A percentile compares a stretch with the other conserved stretches of the same genome.
Evolutionary conservation across 768 basidiomycete species (phyloP).

Genomic region (Pulveroboletus sp.): DNA sequence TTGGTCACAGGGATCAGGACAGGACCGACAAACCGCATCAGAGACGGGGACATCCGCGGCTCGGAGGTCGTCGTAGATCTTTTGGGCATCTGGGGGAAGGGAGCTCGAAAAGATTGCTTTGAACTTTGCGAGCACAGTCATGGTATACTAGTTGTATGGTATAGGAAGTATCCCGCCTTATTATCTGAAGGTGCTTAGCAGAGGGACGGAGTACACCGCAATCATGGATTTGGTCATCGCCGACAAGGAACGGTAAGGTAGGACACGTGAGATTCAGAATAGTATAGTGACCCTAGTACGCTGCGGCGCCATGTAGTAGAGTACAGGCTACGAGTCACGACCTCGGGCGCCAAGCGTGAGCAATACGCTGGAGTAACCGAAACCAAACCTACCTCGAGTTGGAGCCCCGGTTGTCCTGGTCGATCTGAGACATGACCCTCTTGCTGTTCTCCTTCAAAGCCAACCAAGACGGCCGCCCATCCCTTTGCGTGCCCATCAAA

Average conservation of each 20-base stretch:
- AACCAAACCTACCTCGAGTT: slow-evolving; percentile 4
- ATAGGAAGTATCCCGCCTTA: neutral
- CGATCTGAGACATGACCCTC: slow-evolving; percentile 17
- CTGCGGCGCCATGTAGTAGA: neutral
- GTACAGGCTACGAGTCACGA: neutral
- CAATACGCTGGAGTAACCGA: neutral
- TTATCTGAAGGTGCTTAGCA: neutral
- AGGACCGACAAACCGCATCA: slow-evolving; percentile 63
- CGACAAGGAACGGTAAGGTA: neutral
- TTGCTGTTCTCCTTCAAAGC: slow-evolving; percentile 28
- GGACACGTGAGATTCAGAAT: neutral
- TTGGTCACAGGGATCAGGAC: slow-evolving; percentile 73
- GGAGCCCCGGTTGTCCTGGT: slow-evolving; percentile 8
- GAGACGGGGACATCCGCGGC: slow-evolving; percentile 61
- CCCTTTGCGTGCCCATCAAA: slow-evolving; percentile 26
- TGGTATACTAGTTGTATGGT: neutral
- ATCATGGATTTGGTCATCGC: neutral
- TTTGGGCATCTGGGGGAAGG: slow-evolving; percentile 32
- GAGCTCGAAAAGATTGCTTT: slow-evolving; percentile 15
- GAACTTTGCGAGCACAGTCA: slow-evolving; percentile 25
- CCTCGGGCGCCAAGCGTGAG: slow-evolving; percentile 4
- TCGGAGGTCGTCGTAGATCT: slow-evolving; percentile 47
- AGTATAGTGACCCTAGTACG: neutral
- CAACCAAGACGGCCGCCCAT: slow-evolving; percentile 32
- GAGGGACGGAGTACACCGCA: neutral